Percentiles rank a stretch among this genome's conserved stretches.
Conservation (phyloP, 2,329 filamentous ascomycete genomes). For the Clonostachys rosea region DNA sequence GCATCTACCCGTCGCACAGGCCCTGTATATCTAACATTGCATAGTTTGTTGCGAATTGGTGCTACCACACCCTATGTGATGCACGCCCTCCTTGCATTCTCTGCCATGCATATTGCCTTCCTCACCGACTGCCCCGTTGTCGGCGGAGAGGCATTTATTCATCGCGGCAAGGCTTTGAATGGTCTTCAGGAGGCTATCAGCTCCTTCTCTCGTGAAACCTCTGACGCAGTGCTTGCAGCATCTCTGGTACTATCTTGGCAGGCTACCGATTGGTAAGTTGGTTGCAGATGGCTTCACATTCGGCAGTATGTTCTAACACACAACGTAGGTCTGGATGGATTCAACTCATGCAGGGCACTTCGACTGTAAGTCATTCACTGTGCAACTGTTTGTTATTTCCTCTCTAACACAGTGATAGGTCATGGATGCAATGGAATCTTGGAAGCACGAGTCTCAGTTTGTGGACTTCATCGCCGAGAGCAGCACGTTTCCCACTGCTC, state of each 20-base stretch:
- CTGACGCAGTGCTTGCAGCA: constrained; percentile 86
- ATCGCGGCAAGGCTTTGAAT: constrained; percentile 79
- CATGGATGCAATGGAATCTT: constrained; percentile 84
- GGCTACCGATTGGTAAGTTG: constrained; percentile 82
- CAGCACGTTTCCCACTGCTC: constrained; percentile 66
- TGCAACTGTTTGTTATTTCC: too few relatives aligned
- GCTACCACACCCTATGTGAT: constrained; percentile 84
- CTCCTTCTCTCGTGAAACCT: constrained; percentile 78
- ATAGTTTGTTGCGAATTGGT: constrained; percentile 63
- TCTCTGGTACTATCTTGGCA: constrained; percentile 95
- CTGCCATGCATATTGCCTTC: constrained; percentile 91
- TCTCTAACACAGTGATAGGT: constrained; percentile 47
- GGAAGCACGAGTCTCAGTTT: constrained; percentile 87
- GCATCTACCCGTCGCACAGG: background rate
- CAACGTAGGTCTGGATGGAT: constrained; percentile 78
- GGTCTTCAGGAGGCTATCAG: constrained; percentile 85
- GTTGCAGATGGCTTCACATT: constrained; percentile 1
- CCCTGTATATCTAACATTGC: background rate
- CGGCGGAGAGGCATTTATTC: constrained; percentile 83
- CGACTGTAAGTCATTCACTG: constrained; percentile 58
- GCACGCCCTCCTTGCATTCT: constrained; percentile 87
- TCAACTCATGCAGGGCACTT: constrained; percentile 86
- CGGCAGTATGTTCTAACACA: background rate
- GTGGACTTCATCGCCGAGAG: constrained; percentile 77
- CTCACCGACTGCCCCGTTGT: constrained; percentile 81